phyloP scores from a whole-genome alignment of 1,139 yeast species.

The Sugiyamaella pinicola region DNA sequence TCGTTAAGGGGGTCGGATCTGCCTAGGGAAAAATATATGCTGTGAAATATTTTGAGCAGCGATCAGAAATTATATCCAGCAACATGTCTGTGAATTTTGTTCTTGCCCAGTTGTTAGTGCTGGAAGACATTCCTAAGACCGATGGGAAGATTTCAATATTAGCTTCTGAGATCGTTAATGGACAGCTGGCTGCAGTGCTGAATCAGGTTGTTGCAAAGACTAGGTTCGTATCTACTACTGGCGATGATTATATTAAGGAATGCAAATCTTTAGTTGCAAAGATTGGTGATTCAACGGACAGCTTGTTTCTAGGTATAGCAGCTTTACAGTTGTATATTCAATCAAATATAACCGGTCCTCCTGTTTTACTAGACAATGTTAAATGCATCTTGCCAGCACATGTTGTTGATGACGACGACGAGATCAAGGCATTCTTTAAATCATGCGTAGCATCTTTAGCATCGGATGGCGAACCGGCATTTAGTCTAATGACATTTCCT shows the following conservation, averaged over 20 bases:
- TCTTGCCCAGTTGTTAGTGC: background rate
- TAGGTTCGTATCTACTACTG: background rate
- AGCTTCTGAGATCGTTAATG: conserved; percentile 4
- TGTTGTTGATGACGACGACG: background rate
- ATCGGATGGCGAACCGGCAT: conserved; percentile 42
- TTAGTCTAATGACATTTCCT: conserved; percentile 39
- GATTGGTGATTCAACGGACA: background rate
- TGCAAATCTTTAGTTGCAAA: background rate
- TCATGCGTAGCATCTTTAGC: conserved; percentile 23
- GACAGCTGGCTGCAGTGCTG: background rate
- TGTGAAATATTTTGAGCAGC: background rate
- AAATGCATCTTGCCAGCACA: background rate
- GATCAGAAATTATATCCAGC: background rate
- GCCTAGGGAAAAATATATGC: background rate
- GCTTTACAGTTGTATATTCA: conserved; percentile 72
- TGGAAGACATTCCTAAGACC: background rate
- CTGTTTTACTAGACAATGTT: conserved; percentile 44
- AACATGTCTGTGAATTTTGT: background rate
- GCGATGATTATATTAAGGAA: conserved; percentile 3
- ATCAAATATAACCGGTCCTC: conserved; percentile 84
- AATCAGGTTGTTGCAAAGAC: background rate
- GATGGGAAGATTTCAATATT: background rate
- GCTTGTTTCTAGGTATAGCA: conserved; percentile 41
- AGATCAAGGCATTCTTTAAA: background rate
- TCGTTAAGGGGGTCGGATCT: background rate